Evolutionary conservation across 2,329 filamentous ascomycete species (phyloP), one percentile per base, ranked within the genome.

Genomic region (Coniochaeta pulveracea): DNA sequence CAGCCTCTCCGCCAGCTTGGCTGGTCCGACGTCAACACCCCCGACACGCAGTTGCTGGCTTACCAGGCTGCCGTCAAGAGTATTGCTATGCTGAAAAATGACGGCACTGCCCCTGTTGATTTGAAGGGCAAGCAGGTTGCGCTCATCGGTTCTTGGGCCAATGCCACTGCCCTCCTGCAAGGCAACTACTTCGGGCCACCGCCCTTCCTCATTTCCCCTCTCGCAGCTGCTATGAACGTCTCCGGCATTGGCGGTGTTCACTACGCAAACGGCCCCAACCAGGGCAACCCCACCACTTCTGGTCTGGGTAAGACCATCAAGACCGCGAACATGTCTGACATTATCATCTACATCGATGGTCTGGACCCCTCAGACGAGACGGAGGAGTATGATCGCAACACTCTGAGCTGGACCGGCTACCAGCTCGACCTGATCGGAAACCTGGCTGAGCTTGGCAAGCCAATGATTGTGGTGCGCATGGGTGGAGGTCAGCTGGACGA

Each of bases 111-210:
- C 55, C 60, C 15, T 51, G 58, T 14, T 55, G 65, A 45, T 55
- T 60, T 30, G 62, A 65, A 32, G 51, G 61, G 25, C 48, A 72
- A 32, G 52, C 60, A 51, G 6, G 55, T 78, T 4, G 72, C 68
- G 1, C 51, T 79, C 26, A 55, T 79, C 18, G 74, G 73, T 1
- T 63, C 62, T 29, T 78, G 71, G 62, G 71, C 67, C 3, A 72
- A 72, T 33, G 67, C 67, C 6, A 70, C 69, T 0, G 56, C 52
- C 4, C 62, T 75, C 38, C 62, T 79, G 55, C 68, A 69, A 33
- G 74, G 73, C 1, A 72, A 72, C 43, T 79, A 80, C 50, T 58
- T 47, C 37, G 73, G 74, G 18, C 50, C 59, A 3, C 60, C 75
- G 1, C 69, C 71, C 0, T 78, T 69, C 49, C 53, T 70, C 3